These are phyloP conservation scores for Komagataella pseudopastoris DNA, from an alignment of 805 yeast species.

Conservation along the genomic window DNA sequence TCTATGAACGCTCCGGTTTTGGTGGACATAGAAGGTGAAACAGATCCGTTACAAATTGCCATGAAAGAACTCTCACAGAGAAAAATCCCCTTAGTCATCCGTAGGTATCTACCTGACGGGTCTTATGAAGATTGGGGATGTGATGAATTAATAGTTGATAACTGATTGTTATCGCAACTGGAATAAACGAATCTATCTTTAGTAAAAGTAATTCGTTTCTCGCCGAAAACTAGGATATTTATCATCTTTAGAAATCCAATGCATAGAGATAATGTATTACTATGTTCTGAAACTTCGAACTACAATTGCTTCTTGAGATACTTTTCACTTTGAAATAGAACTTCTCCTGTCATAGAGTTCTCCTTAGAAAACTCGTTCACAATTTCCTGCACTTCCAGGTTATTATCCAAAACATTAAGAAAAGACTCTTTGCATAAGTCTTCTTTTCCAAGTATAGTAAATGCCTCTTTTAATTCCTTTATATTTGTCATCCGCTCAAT, in stretches of 20 bases:
- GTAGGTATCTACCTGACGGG: conserved; percentile 96
- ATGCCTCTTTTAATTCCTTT: conserved; percentile 42
- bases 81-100: conserved; percentile 87
- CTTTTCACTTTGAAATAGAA: conserved; percentile 43
- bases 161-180: conserved; percentile 3
- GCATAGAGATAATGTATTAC: not conserved
- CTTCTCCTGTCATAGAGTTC: conserved; percentile 41
- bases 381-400: conserved; percentile 32
- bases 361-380: conserved; percentile 42
- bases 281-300: not conserved
- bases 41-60: conserved; percentile 96
- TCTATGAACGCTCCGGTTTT: conserved; percentile 97
- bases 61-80: conserved; percentile 92
- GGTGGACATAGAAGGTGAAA: conserved; percentile 97
- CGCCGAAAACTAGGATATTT: not conserved
- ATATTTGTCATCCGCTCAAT: conserved; percentile 37
- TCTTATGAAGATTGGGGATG: conserved; percentile 98
- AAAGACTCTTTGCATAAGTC: conserved; percentile 23
- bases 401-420: conserved; percentile 29
- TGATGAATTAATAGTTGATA: conserved; percentile 88
- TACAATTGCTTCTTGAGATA: conserved; percentile 34
- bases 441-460: conserved; percentile 15
- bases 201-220: not conserved
- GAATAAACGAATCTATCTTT: not conserved
- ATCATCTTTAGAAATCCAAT: not conserved